A percentile compares a stretch with the other conserved stretches of the same genome.
Evolutionary conservation across 768 basidiomycete species (phyloP).

Genomic region (Hemileccinum rubropunctum): DNA sequence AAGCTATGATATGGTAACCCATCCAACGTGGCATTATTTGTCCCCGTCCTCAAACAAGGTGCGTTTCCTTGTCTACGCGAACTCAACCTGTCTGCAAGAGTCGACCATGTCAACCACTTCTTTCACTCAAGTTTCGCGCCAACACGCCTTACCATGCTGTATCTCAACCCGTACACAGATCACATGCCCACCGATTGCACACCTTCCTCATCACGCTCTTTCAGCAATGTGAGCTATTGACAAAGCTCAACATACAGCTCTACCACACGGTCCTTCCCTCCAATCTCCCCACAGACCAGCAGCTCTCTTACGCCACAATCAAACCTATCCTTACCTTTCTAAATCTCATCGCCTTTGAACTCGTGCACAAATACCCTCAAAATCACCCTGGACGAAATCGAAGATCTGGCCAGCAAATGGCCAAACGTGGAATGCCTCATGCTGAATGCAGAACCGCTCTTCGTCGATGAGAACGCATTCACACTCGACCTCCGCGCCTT

Average conservation of each 20-base stretch:
- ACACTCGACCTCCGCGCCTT: slow-evolving; percentile 39
- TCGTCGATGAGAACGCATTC: slow-evolving; percentile 10
- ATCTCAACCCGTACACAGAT: slow-evolving; percentile 46
- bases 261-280: slow-evolving; percentile 20
- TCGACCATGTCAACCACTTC: slow-evolving; percentile 46
- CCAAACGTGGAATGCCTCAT: slow-evolving; percentile 42
- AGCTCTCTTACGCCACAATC: slow-evolving; percentile 35
- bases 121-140: slow-evolving; percentile 46
- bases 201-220: slow-evolving; percentile 44
- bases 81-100: slow-evolving; percentile 44
- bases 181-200: slow-evolving; percentile 42
- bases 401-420: slow-evolving; percentile 44
- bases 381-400: slow-evolving; percentile 43
- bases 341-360: slow-evolving; percentile 32
- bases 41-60: slow-evolving; percentile 43
- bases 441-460: slow-evolving; percentile 48
- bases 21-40: slow-evolving; percentile 43
- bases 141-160: slow-evolving; percentile 46
- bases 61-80: slow-evolving; percentile 55
- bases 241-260: slow-evolving; percentile 40
- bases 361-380: slow-evolving; percentile 31
- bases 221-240: slow-evolving; percentile 46
- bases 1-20: slow-evolving; percentile 47
- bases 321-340: slow-evolving; percentile 36
- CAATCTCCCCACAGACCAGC: slow-evolving; percentile 17